These are phyloP conservation scores for Arthrobotrys sphaeroides DNA, from an alignment of 2,329 filamentous ascomycete species.

Conservation along the genomic window DNA sequence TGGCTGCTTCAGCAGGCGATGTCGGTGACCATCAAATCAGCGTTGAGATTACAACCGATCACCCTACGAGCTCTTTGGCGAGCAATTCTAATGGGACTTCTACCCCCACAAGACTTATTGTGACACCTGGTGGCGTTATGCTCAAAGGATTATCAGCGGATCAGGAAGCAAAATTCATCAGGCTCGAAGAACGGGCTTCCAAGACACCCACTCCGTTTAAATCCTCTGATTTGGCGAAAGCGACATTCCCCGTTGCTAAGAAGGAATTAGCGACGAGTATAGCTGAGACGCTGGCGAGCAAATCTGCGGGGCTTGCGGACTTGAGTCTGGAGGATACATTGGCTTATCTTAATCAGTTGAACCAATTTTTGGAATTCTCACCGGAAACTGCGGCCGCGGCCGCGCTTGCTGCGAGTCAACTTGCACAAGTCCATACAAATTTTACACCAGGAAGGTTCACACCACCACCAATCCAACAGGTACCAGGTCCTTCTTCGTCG, in stretches of 20 bases:
- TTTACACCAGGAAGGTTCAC: constrained; percentile 26
- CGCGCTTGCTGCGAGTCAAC: constrained; percentile 36
- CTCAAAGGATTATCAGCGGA: constrained; percentile 75
- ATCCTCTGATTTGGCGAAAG: constrained; percentile 28
- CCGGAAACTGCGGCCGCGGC: constrained; percentile 44
- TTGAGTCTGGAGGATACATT: constrained; percentile 50
- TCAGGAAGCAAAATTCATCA: constrained; percentile 75
- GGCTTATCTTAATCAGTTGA: constrained; percentile 47
- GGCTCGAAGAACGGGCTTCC: constrained; percentile 69
- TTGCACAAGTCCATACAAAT: constrained; percentile 39
- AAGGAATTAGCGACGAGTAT: constrained; percentile 41
- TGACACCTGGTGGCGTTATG: constrained; percentile 79
- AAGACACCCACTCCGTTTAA: constrained; percentile 39
- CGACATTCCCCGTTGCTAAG: constrained; percentile 31
- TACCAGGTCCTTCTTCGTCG: constrained; percentile 4
- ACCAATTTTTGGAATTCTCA: constrained; percentile 50
- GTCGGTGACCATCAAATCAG: constrained; percentile 47
- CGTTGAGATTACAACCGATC: constrained; percentile 44
- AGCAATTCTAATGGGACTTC: not conserved
- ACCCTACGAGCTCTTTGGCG: not conserved
- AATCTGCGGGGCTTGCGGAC: constrained; percentile 42
- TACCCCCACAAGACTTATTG: constrained; percentile 69
- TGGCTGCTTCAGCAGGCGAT: constrained; percentile 48
- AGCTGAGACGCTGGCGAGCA: constrained; percentile 37
- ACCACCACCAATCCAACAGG: constrained; percentile 33